Evolutionary conservation across 768 basidiomycete genomes (phyloP).

Genomic region (Mycena olivaceomarginata): DNA sequence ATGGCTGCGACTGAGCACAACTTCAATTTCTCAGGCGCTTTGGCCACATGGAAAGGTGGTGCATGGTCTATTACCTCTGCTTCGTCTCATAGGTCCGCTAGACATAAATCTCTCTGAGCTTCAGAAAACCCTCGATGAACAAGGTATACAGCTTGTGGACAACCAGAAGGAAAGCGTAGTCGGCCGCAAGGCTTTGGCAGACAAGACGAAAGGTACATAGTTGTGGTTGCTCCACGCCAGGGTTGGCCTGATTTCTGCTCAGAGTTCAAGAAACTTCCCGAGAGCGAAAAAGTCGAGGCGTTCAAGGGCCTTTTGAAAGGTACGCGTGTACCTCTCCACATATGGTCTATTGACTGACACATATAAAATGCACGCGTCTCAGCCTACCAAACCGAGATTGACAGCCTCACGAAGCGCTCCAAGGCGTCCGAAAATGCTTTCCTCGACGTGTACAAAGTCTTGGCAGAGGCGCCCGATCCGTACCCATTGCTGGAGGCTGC

Average conservation of each 20-base stretch:
- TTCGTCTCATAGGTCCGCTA: slow-evolving; percentile 52
- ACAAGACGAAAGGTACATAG: slow-evolving; percentile 91
- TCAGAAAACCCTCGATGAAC: slow-evolving; percentile 94
- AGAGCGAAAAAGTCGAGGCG: slow-evolving; percentile 89
- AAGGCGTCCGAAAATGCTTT: slow-evolving; percentile 97
- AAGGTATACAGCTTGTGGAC: slow-evolving; percentile 97
- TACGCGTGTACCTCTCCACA: slow-evolving; percentile 52
- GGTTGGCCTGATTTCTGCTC: slow-evolving; percentile 2
- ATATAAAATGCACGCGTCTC: slow-evolving; percentile 26
- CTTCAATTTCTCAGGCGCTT: slow-evolving; percentile 96
- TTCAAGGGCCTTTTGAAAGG: slow-evolving; percentile 96
- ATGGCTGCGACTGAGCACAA: slow-evolving; percentile 77
- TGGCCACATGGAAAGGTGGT: slow-evolving; percentile 94
- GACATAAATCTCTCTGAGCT: slow-evolving; percentile 93
- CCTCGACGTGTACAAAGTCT: slow-evolving; percentile 95
- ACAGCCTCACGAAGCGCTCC: slow-evolving; percentile 93
- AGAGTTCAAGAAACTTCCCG: slow-evolving; percentile 98
- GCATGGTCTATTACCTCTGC: slow-evolving; percentile 8
- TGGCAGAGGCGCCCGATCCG: slow-evolving; percentile 98
- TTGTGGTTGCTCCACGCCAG: not conserved
- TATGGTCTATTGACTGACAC: not conserved
- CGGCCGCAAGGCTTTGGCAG: slow-evolving; percentile 94
- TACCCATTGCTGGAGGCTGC: slow-evolving; percentile 97
- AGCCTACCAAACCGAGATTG: slow-evolving; percentile 99
- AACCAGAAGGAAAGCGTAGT: slow-evolving; percentile 98